A percentile compares a stretch with the other conserved stretches of the same genome.
phyloP scores from a whole-genome alignment of 192 early-diverging fungal species.

The Mortierella antarctica region DNA sequence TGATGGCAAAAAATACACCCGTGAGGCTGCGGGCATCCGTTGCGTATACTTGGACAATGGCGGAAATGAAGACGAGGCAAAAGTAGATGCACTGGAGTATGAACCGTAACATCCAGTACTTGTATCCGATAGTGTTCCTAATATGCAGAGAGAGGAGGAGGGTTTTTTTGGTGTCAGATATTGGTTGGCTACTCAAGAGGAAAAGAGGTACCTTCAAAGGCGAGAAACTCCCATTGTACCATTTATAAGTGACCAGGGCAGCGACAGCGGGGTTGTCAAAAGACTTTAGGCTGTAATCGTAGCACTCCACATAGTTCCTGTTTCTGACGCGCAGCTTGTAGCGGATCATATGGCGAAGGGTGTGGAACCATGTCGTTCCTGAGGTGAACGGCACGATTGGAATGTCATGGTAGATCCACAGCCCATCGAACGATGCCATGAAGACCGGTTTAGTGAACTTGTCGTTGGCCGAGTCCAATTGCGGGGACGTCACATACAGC shows the following conservation, averaged over 20 bases:
- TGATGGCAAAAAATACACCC: neutral
- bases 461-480: slow-evolving; percentile 7
- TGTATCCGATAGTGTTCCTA: slow-evolving; percentile 36
- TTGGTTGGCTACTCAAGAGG: neutral
- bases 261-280: slow-evolving; percentile 31
- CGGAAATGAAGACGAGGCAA: neutral
- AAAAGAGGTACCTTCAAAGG: neutral
- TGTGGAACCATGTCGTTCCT: neutral
- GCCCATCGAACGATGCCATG: slow-evolving; percentile 25
- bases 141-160: neutral
- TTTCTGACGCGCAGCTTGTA: neutral
- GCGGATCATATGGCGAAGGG: neutral
- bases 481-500: neutral
- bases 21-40: no score
- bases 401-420: slow-evolving; percentile 22
- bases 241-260: slow-evolving; percentile 25
- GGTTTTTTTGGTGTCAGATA: no score
- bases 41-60: no score
- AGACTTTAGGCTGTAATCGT: slow-evolving; percentile 6
- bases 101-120: slow-evolving; percentile 31
- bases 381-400: no score
- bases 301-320: neutral
- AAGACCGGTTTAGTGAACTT: slow-evolving; percentile 16
- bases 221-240: neutral
- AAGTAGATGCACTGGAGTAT: slow-evolving; percentile 10